Percentiles rank a stretch among this genome's conserved stretches.
phyloP scores from a whole-genome alignment of 805 yeast genomes.

The Hemisphaericaspora nanyangensis region DNA sequence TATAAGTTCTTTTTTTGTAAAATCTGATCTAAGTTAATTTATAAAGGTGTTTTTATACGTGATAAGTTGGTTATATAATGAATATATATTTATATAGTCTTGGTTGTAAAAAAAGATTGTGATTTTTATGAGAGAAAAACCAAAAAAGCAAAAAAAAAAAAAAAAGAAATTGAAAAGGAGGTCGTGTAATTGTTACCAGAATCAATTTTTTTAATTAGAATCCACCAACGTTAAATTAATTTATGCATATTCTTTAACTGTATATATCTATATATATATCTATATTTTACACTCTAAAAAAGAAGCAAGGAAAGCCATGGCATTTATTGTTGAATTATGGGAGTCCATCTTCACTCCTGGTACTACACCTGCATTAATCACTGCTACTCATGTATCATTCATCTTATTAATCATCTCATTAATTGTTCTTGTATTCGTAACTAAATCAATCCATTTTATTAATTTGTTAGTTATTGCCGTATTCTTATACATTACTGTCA shows the following conservation, averaged over 20 bases:
- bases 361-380: constrained; percentile 80
- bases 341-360: constrained; percentile 91
- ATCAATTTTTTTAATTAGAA: too few species aligned
- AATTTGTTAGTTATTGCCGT: constrained; percentile 54
- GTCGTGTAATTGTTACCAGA: background rate
- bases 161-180: background rate
- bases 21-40: background rate
- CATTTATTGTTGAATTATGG: constrained; percentile 71
- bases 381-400: constrained; percentile 86
- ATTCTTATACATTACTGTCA: constrained; percentile 70
- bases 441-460: constrained; percentile 64
- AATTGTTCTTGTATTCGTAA: constrained; percentile 52
- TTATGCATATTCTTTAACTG: too few species aligned
- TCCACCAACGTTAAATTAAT: too few species aligned
- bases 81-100: too few species aligned
- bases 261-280: too few species aligned
- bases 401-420: constrained; percentile 57
- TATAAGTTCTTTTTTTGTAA: background rate
- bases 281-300: too few species aligned
- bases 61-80: too few species aligned
- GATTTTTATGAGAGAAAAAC: background rate
- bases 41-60: too few species aligned
- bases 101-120: too few species aligned
- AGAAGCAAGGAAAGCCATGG: background rate
- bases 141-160: background rate